These are phyloP conservation scores for Vitis hybrid DNA, from an alignment of 177 flowering plant species.

Conservation along the genomic window DNA sequence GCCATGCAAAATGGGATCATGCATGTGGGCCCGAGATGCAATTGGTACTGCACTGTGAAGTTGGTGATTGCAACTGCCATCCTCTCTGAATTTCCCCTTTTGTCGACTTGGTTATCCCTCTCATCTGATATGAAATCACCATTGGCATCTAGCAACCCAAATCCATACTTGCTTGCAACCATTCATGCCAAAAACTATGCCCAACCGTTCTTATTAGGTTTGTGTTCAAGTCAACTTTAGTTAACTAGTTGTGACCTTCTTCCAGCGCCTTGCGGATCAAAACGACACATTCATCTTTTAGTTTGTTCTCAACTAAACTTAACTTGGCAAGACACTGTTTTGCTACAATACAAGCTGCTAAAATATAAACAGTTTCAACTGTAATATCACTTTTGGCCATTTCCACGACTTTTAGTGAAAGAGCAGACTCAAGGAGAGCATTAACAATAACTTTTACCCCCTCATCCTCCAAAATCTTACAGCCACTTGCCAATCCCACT, in stretches of 20 bases:
- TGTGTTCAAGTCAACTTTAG: constrained; percentile 55
- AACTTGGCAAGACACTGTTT: constrained; percentile 49
- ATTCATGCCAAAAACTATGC: constrained; percentile 51
- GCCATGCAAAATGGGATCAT: no score
- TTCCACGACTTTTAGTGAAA: constrained; percentile 56
- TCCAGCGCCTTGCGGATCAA: constrained; percentile 42
- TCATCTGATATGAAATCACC: constrained; percentile 68
- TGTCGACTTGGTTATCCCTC: constrained; percentile 5
- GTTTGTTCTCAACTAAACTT: constrained; percentile 57
- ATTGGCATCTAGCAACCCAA: constrained; percentile 49
- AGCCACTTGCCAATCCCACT: constrained; percentile 24
- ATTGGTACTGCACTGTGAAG: no score
- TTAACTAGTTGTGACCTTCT: constrained; percentile 45
- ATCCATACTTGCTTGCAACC: constrained; percentile 42
- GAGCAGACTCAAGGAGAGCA: constrained; percentile 53
- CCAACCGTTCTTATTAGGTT: constrained; percentile 49
- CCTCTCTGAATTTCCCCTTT: no score
- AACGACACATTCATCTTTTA: constrained; percentile 21
- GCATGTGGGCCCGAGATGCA: no score
- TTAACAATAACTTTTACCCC: constrained; percentile 51
- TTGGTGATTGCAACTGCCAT: no score
- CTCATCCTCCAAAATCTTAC: constrained; percentile 54
- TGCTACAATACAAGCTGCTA: constrained; percentile 43
- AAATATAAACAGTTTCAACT: constrained; percentile 35
- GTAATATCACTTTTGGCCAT: constrained; percentile 69